Conservation (phyloP, 1,139 yeast genomes). For the Yamadazyma taylorii region DNA sequence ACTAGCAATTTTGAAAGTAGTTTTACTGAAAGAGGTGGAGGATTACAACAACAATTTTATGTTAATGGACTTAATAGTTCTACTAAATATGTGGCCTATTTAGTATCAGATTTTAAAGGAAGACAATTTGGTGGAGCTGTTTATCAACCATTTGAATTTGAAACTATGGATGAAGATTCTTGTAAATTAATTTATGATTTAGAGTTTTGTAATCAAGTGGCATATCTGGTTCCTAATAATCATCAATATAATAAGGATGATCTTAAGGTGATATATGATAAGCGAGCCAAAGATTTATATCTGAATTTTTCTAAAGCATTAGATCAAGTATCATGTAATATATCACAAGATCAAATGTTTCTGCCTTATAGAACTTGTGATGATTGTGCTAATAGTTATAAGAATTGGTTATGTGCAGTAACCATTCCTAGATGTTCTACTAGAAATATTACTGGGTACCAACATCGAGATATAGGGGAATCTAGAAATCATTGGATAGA, state of each 20-base stretch:
- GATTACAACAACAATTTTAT: conserved; percentile 59
- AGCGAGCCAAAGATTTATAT: conserved; percentile 55
- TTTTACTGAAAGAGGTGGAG: conserved; percentile 50
- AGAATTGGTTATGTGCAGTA: conserved; percentile 87
- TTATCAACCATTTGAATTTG: conserved; percentile 58
- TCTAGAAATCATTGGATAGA: conserved; percentile 67
- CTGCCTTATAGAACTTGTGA: conserved; percentile 74
- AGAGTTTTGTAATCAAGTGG: conserved; percentile 76
- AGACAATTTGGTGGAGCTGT: conserved; percentile 63
- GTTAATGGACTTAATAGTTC: conserved; percentile 61
- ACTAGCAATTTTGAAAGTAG: conserved; percentile 30
- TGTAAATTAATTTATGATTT: conserved; percentile 77
- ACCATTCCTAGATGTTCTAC: conserved; percentile 86
- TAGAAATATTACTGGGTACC: conserved; percentile 45
- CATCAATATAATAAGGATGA: conserved; percentile 19
- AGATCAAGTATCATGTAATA: conserved; percentile 77
- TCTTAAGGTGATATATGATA: conserved; percentile 55
- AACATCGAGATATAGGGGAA: conserved; percentile 44
- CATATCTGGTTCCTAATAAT: conserved; percentile 82
- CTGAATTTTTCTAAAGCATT: conserved; percentile 72
- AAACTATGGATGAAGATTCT: conserved; percentile 54
- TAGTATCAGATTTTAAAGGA: conserved; percentile 52
- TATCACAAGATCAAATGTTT: conserved; percentile 63
- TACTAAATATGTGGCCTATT: conserved; percentile 64
- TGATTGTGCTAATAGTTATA: conserved; percentile 72